Evolutionary conservation across 805 yeast species (phyloP).

Genomic region (Hanseniaspora singularis): DNA sequence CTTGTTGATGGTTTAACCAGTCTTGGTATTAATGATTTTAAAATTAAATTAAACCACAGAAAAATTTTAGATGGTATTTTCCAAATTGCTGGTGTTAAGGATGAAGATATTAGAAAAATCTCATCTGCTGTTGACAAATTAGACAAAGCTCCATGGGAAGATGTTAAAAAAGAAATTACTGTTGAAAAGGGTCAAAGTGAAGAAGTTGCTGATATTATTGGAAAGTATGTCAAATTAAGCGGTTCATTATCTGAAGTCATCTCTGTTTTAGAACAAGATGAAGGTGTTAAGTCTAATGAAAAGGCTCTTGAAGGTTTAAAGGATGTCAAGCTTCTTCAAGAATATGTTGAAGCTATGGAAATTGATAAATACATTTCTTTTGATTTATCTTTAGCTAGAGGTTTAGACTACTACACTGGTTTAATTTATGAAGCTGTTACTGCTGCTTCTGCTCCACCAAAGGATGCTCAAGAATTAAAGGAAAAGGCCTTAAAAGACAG

Average conservation of each 20-base stretch:
- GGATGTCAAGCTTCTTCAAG: conserved; percentile 66
- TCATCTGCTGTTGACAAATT: conserved; percentile 94
- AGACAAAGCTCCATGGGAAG: conserved; percentile 93
- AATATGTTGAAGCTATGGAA: conserved; percentile 74
- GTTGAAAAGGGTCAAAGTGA: conserved; percentile 83
- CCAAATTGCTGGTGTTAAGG: conserved; percentile 86
- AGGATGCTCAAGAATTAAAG: conserved; percentile 57
- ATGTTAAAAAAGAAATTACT: conserved; percentile 80
- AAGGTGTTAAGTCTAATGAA: conserved; percentile 47
- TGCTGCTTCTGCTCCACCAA: conserved; percentile 89
- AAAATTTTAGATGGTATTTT: conserved; percentile 92
- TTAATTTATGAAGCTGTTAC: conserved; percentile 95
- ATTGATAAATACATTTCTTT: conserved; percentile 58
- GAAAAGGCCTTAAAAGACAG: conserved; percentile 31
- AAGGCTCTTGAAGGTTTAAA: conserved; percentile 69
- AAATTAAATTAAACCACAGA: conserved; percentile 87
- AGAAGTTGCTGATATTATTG: conserved; percentile 86
- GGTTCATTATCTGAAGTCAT: conserved; percentile 64
- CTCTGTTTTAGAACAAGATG: conserved; percentile 43
- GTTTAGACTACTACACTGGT: conserved; percentile 95
- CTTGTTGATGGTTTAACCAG: conserved; percentile 73
- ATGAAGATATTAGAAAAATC: conserved; percentile 84
- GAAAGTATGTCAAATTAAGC: conserved; percentile 74
- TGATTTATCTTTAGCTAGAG: conserved; percentile 92
- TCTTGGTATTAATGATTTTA: conserved; percentile 79